A percentile compares a stretch with the other conserved stretches of the same genome.
These are phyloP conservation scores for Fusarium succisae DNA, from an alignment of 2,329 filamentous ascomycete genomes.

Conservation along the genomic window DNA sequence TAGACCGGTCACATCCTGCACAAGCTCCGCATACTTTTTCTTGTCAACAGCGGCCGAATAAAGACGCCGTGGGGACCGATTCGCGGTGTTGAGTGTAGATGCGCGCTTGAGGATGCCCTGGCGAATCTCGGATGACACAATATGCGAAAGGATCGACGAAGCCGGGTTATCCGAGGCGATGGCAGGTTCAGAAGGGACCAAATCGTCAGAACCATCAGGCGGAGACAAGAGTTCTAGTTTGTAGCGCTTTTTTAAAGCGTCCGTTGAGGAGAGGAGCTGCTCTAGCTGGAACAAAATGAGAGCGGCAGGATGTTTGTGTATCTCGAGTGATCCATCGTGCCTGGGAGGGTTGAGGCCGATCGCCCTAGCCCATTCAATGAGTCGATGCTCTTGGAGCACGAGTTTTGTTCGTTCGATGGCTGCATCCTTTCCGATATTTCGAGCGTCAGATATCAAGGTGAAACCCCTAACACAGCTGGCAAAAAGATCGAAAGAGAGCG, in stretches of 20 bases:
- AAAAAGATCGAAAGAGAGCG: not conserved
- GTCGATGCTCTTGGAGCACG: not conserved
- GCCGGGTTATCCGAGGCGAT: not conserved
- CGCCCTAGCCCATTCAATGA: not conserved
- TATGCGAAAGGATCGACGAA: not conserved
- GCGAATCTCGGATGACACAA: not conserved
- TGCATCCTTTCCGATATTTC: not conserved
- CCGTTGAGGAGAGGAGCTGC: not conserved
- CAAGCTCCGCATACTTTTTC: not conserved
- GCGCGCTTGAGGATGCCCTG: not conserved
- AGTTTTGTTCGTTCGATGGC: not conserved
- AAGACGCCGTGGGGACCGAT: not conserved
- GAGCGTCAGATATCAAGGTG: not conserved
- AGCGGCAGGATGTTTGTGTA: not conserved
- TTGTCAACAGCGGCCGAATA: not conserved
- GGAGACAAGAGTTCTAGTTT: not conserved
- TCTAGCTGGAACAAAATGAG: not conserved
- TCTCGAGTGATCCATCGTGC: not conserved
- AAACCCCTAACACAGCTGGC: not conserved
- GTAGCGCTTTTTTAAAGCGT: not conserved
- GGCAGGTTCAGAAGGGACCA: no score
- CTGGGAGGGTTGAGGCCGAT: not conserved
- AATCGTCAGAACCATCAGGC: not conserved
- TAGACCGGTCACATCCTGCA: not conserved
- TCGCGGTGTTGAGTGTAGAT: not conserved